These are phyloP conservation scores for Apium graveolens DNA, from an alignment of 129 eudicot genomes.

Conservation along the genomic window DNA sequence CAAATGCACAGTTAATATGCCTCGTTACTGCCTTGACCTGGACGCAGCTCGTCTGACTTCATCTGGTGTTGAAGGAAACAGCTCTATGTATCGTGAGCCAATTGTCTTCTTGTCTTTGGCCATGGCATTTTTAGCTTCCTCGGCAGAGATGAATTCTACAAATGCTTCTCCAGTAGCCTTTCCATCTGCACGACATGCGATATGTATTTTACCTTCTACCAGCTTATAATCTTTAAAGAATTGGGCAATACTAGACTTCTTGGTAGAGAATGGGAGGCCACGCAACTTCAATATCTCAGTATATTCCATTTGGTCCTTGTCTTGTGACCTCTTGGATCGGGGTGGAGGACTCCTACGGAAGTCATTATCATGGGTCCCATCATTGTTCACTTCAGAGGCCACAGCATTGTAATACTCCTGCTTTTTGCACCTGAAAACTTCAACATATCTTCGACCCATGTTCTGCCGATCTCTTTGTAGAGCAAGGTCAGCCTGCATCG, in stretches of 20 bases:
- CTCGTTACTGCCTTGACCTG: slow-evolving; percentile 50
- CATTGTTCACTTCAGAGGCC: slow-evolving; percentile 68
- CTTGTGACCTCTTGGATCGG: slow-evolving; percentile 56
- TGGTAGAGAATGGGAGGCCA: slow-evolving; percentile 80
- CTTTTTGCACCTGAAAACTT: slow-evolving; percentile 86
- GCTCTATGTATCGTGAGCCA: slow-evolving; percentile 82
- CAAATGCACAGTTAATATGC: background rate
- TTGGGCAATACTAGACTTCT: slow-evolving; percentile 49
- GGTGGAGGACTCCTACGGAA: slow-evolving; percentile 40
- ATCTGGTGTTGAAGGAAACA: slow-evolving; percentile 84
- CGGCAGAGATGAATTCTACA: slow-evolving; percentile 69
- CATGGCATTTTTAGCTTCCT: slow-evolving; percentile 83
- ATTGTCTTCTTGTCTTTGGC: slow-evolving; percentile 67
- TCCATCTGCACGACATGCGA: slow-evolving; percentile 86
- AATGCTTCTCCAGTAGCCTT: slow-evolving; percentile 92
- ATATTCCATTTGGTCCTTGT: slow-evolving; percentile 73
- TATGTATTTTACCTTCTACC: slow-evolving; percentile 53
- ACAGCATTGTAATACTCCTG: slow-evolving; percentile 89
- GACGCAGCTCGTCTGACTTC: slow-evolving; percentile 83
- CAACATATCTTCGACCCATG: slow-evolving; percentile 89
- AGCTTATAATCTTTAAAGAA: slow-evolving; percentile 60
- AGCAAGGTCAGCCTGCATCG: slow-evolving; percentile 77
- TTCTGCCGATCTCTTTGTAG: slow-evolving; percentile 65
- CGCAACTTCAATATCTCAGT: slow-evolving; percentile 77
- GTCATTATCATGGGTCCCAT: slow-evolving; percentile 43